Evolutionary conservation across 345 rosid species (phyloP).

Genomic region (Capsella bursapastoris): DNA sequence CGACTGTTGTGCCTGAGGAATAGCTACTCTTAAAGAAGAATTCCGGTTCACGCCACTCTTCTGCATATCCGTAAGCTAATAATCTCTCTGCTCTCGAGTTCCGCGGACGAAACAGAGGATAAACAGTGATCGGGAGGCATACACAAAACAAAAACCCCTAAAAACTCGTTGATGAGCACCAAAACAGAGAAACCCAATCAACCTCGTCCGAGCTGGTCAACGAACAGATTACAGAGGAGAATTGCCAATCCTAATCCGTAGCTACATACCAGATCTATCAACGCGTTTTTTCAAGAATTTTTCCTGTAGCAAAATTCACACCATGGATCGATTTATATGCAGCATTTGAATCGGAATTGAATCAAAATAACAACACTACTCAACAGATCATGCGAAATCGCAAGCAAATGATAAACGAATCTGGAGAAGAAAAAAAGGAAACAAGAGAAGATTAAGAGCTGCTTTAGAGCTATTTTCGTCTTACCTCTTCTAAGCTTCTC

Average conservation of each 20-base stretch:
- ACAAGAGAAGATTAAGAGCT: constrained; percentile 3
- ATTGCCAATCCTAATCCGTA: constrained; percentile 23
- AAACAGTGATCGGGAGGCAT: constrained; percentile 45
- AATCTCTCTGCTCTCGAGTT: constrained; percentile 33
- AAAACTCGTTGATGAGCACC: constrained; percentile 18
- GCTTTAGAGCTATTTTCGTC: constrained; percentile 14
- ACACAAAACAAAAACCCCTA: constrained; percentile 39
- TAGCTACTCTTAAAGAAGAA: constrained; percentile 37
- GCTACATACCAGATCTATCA: constrained; percentile 38
- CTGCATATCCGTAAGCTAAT: constrained; percentile 52
- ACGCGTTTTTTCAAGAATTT: constrained; percentile 6
- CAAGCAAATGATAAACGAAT: constrained; percentile 26
- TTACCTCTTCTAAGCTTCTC: constrained; percentile 32
- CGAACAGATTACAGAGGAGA: constrained; percentile 15
- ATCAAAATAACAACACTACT: constrained; percentile 18
- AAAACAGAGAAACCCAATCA: constrained; percentile 2
- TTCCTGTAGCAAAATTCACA: constrained; percentile 16
- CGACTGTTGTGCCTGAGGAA: constrained; percentile 64
- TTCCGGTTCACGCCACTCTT: constrained; percentile 50
- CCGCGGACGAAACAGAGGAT: constrained; percentile 39
- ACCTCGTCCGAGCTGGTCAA: constrained; percentile 28
- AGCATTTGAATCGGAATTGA: constrained; percentile 33
- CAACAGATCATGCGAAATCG: constrained; percentile 25
- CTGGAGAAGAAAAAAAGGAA: constrained; percentile 7
- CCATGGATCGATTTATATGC: constrained; percentile 11